A percentile compares a stretch with the other conserved stretches of the same genome.
phyloP scores from a whole-genome alignment of 2,329 filamentous ascomycete genomes.

The Hymenoscyphus infarciens region DNA sequence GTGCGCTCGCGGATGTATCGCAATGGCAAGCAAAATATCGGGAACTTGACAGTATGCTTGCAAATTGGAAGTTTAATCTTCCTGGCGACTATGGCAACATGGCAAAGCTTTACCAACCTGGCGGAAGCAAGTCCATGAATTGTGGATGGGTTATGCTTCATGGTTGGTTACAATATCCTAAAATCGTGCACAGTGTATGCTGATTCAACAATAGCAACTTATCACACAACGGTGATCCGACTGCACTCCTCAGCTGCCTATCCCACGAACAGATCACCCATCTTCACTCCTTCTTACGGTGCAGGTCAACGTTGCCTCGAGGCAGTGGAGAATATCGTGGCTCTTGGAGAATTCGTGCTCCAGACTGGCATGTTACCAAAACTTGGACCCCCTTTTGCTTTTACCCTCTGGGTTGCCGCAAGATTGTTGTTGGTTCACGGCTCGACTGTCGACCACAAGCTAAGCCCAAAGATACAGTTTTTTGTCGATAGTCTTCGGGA shows the following conservation, averaged over 20 bases:
- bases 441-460: slow-evolving; percentile 79
- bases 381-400: slow-evolving; percentile 86
- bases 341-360: slow-evolving; percentile 74
- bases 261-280: slow-evolving; percentile 80
- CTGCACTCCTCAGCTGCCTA: slow-evolving; percentile 91
- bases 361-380: slow-evolving; percentile 71
- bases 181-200: not conserved
- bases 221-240: slow-evolving; percentile 84
- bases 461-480: slow-evolving; percentile 74
- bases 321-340: slow-evolving; percentile 78
- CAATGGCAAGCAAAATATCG: slow-evolving; percentile 86
- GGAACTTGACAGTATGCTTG: slow-evolving; percentile 75
- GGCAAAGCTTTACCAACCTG: slow-evolving; percentile 69
- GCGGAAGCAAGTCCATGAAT: slow-evolving; percentile 65
- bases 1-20: slow-evolving; percentile 78
- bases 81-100: slow-evolving; percentile 83
- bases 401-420: slow-evolving; percentile 88
- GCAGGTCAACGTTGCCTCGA: slow-evolving; percentile 79
- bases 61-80: slow-evolving; percentile 78
- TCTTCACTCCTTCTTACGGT: slow-evolving; percentile 85
- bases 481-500: slow-evolving; percentile 78
- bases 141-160: slow-evolving; percentile 90
- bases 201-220: slow-evolving; percentile 54
- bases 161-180: slow-evolving; percentile 24
- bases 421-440: slow-evolving; percentile 84